These are phyloP conservation scores for Leucocoprinus sp. DNA, from an alignment of 768 basidiomycete species.

Conservation along the genomic window DNA sequence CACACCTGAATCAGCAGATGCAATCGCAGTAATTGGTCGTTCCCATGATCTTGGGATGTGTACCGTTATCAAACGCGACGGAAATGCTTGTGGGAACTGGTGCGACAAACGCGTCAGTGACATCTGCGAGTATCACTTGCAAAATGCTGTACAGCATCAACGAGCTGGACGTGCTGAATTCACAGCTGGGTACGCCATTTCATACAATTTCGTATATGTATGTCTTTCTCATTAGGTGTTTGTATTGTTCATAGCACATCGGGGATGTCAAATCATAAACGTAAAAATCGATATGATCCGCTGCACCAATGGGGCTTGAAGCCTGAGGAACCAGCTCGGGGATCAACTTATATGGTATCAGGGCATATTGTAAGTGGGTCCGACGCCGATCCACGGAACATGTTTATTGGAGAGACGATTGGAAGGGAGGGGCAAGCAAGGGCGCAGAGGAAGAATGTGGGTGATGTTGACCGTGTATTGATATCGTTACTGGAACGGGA, in stretches of 20 bases:
- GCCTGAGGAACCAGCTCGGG: constrained; percentile 35
- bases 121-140: constrained; percentile 89
- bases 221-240: background rate
- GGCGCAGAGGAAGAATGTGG: constrained; percentile 53
- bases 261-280: constrained; percentile 55
- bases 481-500: constrained; percentile 55
- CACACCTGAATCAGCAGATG: constrained; percentile 74
- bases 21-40: constrained; percentile 81
- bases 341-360: constrained; percentile 71
- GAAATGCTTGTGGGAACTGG: constrained; percentile 80
- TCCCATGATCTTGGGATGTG: constrained; percentile 86
- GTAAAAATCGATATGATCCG: constrained; percentile 56
- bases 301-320: constrained; percentile 68
- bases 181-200: constrained; percentile 54
- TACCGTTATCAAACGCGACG: constrained; percentile 66
- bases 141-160: constrained; percentile 65
- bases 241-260: constrained; percentile 45
- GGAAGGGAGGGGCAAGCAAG: constrained; percentile 77
- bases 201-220: background rate
- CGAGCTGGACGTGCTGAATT: constrained; percentile 83
- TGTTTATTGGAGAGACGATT: constrained; percentile 61
- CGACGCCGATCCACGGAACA: constrained; percentile 26
- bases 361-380: constrained; percentile 64
- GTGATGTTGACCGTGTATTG: constrained; percentile 55
- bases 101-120: constrained; percentile 82